phyloP scores from a whole-genome alignment of 805 yeast species.

The Suhomyces sp. region DNA sequence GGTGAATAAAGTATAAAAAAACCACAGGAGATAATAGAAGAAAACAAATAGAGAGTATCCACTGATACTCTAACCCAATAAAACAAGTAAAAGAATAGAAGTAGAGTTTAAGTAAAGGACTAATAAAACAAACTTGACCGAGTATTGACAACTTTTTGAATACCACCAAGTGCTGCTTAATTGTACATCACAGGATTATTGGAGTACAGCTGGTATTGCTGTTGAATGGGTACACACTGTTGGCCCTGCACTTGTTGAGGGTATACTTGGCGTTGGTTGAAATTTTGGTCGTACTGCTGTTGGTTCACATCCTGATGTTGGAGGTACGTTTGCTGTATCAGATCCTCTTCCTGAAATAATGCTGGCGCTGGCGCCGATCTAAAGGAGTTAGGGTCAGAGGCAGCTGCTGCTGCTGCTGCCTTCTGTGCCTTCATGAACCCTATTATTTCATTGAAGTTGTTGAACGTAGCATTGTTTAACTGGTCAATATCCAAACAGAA shows the following conservation, averaged over 20 bases:
- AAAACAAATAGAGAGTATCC: background rate
- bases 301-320: conserved; percentile 2
- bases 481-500: conserved; percentile 44
- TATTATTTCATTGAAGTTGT: conserved; percentile 13
- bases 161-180: background rate
- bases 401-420: background rate
- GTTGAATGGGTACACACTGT: conserved; percentile 1
- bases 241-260: conserved; percentile 2
- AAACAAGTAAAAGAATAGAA: background rate
- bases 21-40: background rate
- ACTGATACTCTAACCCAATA: background rate
- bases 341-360: background rate
- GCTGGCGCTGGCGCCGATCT: background rate
- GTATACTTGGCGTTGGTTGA: background rate
- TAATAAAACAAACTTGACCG: background rate
- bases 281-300: background rate
- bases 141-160: background rate
- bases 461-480: conserved; percentile 22
- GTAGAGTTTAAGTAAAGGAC: background rate
- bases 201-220: conserved; percentile 2
- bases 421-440: conserved; percentile 9
- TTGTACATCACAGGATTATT: conserved; percentile 4
- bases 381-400: background rate
- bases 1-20: background rate
- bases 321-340: background rate